Conservation (phyloP, 2,329 filamentous ascomycete species). For the Cladorrhinum sp. region DNA sequence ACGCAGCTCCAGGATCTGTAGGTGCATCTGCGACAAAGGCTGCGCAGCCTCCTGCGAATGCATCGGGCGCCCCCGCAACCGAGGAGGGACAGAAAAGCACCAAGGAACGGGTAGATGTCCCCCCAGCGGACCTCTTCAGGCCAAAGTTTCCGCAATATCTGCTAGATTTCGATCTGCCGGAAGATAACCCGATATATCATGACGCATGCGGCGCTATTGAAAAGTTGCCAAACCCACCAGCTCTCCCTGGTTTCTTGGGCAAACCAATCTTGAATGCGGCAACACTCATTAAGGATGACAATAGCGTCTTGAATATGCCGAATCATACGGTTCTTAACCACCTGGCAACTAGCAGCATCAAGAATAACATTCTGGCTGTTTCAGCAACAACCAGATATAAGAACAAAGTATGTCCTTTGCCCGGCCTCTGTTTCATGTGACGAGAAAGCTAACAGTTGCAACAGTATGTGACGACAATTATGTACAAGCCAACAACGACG, state of each 20-base stretch:
- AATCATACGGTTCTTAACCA: constrained; percentile 98
- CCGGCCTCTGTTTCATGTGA: background rate
- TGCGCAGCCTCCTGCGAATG: constrained; percentile 31
- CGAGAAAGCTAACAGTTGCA: constrained; percentile 22
- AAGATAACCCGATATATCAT: constrained; percentile 72
- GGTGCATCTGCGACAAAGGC: constrained; percentile 31
- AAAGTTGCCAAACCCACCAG: constrained; percentile 78
- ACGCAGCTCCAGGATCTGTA: constrained; percentile 19
- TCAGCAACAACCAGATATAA: constrained; percentile 97
- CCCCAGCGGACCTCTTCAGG: constrained; percentile 61
- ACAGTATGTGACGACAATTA: constrained; percentile 94
- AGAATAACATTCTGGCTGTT: constrained; percentile 90
- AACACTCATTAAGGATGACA: constrained; percentile 94
- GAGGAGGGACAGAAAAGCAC: constrained; percentile 44
- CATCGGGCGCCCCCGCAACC: constrained; percentile 31
- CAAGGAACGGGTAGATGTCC: constrained; percentile 53
- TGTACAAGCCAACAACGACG: constrained; percentile 84
- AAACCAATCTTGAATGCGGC: constrained; percentile 93
- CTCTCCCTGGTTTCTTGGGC: constrained; percentile 82
- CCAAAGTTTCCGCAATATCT: constrained; percentile 79
- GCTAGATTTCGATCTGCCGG: constrained; percentile 78
- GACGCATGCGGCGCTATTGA: constrained; percentile 72
- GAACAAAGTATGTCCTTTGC: constrained; percentile 67
- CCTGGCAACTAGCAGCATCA: constrained; percentile 95
- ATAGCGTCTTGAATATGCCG: constrained; percentile 92